Evolutionary conservation across 306 rosid species (phyloP).

Genomic region (Cucumis melo): DNA sequence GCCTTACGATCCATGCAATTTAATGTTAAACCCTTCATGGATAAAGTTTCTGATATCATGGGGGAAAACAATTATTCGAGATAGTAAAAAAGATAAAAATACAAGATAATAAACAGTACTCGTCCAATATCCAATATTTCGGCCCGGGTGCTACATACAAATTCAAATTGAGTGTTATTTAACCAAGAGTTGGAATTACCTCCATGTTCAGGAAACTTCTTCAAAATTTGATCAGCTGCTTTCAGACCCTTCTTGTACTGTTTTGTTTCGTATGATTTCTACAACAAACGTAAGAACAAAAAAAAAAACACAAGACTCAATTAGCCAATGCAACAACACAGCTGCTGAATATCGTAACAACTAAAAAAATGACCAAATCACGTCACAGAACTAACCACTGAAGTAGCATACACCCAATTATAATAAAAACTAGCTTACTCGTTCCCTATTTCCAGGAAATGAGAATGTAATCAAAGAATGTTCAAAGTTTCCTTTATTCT

Average conservation of each 20-base stretch:
- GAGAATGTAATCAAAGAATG: background rate
- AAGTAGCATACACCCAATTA: background rate
- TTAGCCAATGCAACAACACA: background rate
- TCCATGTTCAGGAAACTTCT: slow-evolving; percentile 95
- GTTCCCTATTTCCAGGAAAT: background rate
- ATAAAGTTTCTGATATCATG: slow-evolving; percentile 57
- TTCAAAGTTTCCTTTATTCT: background rate
- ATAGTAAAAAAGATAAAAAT: background rate
- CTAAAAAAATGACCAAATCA: background rate
- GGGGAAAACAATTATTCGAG: background rate
- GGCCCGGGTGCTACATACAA: background rate
- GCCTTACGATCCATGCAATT: slow-evolving; percentile 98
- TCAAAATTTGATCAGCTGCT: slow-evolving; percentile 94
- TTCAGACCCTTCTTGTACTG: slow-evolving; percentile 94
- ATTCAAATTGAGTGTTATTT: background rate
- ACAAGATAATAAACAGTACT: background rate
- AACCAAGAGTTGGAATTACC: slow-evolving; percentile 30
- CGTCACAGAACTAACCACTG: background rate
- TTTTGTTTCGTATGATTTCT: slow-evolving; percentile 98
- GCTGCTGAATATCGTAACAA: background rate
- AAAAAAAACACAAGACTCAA: background rate
- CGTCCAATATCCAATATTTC: background rate
- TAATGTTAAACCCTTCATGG: slow-evolving; percentile 95
- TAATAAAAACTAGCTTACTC: background rate
- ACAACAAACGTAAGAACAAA: slow-evolving; percentile 12